Base-by-base conservation (phyloP, 805 yeast species). In the Barnettozyma wickerhamii region DNA sequence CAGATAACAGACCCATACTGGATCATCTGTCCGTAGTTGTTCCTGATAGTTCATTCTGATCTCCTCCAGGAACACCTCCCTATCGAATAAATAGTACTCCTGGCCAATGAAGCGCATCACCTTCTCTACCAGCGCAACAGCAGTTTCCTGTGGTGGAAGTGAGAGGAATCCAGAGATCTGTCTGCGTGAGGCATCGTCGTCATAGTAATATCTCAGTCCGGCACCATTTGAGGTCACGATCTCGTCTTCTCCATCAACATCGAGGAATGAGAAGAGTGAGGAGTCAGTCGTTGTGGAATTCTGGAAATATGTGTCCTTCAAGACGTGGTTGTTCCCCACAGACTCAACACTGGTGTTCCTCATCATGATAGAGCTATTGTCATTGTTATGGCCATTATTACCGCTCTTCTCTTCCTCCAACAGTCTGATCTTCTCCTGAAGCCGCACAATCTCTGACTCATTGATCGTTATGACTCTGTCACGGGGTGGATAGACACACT, bases 11-110 rank as follows among this genome's bases (percentile, higher is more conserved):
- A 48, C 33, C 53, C 55, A 51, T 12, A n/a, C 17, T 19, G 45
- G 38, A 19, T 45, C 47, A 37, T 40, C 29, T 4, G 28, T 33
- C 31, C 30, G 30, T 4, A 49, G 19, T 3, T 40, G 37, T 3
- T 38, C 41, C 13, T 47, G 41, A 15, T 49, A 49, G 27, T 45
- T 45, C n/a, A 27, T 28, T 13, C 43, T 30, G 9, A 48, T 42
- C 13, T 51, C 49, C 10, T 39, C 41, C 3, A 40, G n/a, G 12
- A 49, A 37, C 3, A 40, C n/a, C 6, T 26, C 23, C 10, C 39
- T 27, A 44, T 49, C 53, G 29, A 52, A 51, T n/a, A 52, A 41
- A 21, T 51, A 52, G 37, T 51, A 52, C 34, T 52, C 57, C 15
- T 51, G 55, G 1, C 57, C 57, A 12, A 52, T 43, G 24, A 51